Evolutionary conservation across 257 asterid genomes (phyloP).

Genomic region (Ilex aquifolium): DNA sequence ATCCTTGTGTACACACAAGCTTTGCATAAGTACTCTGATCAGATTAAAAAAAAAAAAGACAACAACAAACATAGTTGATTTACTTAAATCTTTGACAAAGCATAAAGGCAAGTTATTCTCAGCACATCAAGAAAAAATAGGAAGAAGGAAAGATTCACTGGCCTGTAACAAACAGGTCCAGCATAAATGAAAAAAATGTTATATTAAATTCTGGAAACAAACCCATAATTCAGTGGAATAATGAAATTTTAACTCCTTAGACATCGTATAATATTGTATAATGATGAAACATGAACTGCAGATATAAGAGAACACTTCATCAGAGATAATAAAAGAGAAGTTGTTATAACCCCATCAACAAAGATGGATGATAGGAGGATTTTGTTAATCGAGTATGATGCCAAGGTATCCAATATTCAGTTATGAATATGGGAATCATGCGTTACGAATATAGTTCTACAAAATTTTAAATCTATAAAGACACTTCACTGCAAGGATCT

Average conservation of each 20-base stretch:
- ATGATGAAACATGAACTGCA: neutral
- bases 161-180: too few species aligned
- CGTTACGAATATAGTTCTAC: too few species aligned
- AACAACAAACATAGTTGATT: too few species aligned
- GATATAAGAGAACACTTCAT: neutral
- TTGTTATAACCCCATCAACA: neutral
- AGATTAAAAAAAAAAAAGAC: neutral
- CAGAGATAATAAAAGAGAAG: neutral
- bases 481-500: too few species aligned
- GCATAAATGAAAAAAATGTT: too few species aligned
- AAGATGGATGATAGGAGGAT: neutral
- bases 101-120: neutral
- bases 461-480: too few species aligned
- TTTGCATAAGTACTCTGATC: constrained; percentile 4
- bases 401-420: neutral
- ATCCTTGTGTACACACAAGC: neutral
- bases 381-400: neutral
- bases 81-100: neutral
- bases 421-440: too few species aligned
- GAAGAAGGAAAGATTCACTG: too few species aligned
- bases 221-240: neutral
- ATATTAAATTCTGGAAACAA: too few species aligned
- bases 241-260: neutral
- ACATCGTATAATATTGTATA: neutral
- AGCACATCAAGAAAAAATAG: too few species aligned